A percentile compares a stretch with the other conserved stretches of the same genome.
phyloP scores from a whole-genome alignment of 2,329 filamentous ascomycete genomes.

The Claviceps sp. region DNA sequence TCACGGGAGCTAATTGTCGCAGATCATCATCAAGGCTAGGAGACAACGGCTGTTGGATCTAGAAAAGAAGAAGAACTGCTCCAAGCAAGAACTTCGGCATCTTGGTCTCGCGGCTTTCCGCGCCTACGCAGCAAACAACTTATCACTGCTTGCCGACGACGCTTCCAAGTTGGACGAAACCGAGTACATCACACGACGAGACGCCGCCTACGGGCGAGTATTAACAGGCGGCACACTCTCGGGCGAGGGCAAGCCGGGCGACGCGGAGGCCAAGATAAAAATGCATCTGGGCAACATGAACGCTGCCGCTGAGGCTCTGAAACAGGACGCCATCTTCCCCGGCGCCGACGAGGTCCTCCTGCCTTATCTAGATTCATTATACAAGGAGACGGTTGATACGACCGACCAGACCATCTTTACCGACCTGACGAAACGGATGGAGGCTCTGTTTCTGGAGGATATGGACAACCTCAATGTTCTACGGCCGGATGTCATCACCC shows the following conservation, averaged over 20 bases:
- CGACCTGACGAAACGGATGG: slow-evolving; percentile 72
- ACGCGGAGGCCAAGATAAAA: slow-evolving; percentile 75
- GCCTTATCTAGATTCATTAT: slow-evolving; percentile 65
- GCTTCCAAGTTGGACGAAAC: slow-evolving; percentile 30
- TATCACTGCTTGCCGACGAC: slow-evolving; percentile 36
- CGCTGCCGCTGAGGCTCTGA: slow-evolving; percentile 35
- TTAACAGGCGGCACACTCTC: slow-evolving; percentile 41
- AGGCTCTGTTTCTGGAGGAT: slow-evolving; percentile 76
- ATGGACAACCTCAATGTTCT: slow-evolving; percentile 79
- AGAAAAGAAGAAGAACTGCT: slow-evolving; percentile 55
- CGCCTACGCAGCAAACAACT: slow-evolving; percentile 40
- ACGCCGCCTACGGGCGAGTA: slow-evolving; percentile 39
- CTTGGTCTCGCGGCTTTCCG: slow-evolving; percentile 40
- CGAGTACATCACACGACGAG: slow-evolving; percentile 36
- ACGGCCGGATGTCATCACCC: slow-evolving; percentile 65
- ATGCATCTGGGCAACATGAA: slow-evolving; percentile 66
- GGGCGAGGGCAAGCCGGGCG: slow-evolving; percentile 49
- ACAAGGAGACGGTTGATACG: slow-evolving; percentile 48
- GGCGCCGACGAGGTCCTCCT: slow-evolving; percentile 55
- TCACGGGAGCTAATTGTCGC: slow-evolving; percentile 1
- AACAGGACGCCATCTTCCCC: slow-evolving; percentile 35
- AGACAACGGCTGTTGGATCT: slow-evolving; percentile 72
- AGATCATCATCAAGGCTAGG: slow-evolving; percentile 51
- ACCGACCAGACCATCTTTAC: slow-evolving; percentile 65
- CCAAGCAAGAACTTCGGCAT: slow-evolving; percentile 30